A percentile compares a stretch with the other conserved stretches of the same genome.
Conservation (phyloP, 1,284 basidiomycete genomes). For the Ganoderma sinense region DNA sequence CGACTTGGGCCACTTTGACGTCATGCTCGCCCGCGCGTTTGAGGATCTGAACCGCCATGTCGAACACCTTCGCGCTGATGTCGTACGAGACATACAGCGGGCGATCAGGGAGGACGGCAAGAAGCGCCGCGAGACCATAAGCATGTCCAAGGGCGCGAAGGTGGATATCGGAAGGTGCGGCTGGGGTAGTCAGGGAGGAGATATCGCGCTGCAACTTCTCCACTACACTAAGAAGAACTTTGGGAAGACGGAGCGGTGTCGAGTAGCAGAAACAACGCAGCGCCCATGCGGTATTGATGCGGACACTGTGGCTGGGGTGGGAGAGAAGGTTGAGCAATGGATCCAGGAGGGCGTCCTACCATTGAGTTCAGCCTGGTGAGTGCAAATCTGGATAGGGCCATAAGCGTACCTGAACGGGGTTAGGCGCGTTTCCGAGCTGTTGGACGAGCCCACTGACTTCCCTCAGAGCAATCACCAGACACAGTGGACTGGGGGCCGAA, state of each 20-base stretch:
- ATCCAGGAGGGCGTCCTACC: conserved; percentile 84
- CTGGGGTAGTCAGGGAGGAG: conserved; percentile 68
- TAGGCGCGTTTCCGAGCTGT: conserved; percentile 92
- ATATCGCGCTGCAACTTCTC: conserved; percentile 89
- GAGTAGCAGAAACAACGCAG: conserved; percentile 91
- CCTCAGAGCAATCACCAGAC: conserved; percentile 80
- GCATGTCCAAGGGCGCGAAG: conserved; percentile 86
- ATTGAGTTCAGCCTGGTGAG: conserved; percentile 1
- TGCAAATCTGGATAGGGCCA: not conserved
- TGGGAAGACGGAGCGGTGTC: conserved; percentile 85
- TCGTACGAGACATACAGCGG: conserved; percentile 97
- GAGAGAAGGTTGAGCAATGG: conserved; percentile 86
- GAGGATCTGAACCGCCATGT: conserved; percentile 89
- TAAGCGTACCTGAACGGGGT: conserved; percentile 76
- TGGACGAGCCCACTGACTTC: conserved; percentile 89
- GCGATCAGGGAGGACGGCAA: conserved; percentile 86
- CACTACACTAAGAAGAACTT: conserved; percentile 77
- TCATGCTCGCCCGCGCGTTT: conserved; percentile 94
- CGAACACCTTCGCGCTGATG: conserved; percentile 89
- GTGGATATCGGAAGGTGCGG: conserved; percentile 77
- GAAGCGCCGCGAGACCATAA: conserved; percentile 87
- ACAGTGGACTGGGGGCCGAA: conserved; percentile 71
- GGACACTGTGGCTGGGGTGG: conserved; percentile 89
- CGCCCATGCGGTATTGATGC: conserved; percentile 88
- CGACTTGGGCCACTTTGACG: conserved; percentile 80